These are phyloP conservation scores for Saccharomycopsis lassenensis DNA, from an alignment of 805 yeast genomes.

Conservation along the genomic window DNA sequence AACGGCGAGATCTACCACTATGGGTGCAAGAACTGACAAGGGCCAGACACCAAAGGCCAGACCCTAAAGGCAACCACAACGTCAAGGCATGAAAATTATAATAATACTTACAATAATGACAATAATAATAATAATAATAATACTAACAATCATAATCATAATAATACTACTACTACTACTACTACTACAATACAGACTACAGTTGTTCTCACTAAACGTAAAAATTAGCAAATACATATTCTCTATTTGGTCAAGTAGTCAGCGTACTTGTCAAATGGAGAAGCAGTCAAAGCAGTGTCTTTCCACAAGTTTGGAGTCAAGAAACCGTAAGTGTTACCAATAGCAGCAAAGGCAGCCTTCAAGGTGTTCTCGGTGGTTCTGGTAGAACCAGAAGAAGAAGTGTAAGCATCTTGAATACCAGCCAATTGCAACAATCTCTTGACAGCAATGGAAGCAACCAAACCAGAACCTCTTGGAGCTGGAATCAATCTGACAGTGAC, in stretches of 20 bases:
- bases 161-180: too few relatives aligned
- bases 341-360: constrained; percentile 98
- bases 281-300: constrained; percentile 69
- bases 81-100: too few relatives aligned
- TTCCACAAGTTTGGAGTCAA: constrained; percentile 99
- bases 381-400: constrained; percentile 97
- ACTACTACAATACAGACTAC: too few relatives aligned
- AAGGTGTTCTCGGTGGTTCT: constrained; percentile 99
- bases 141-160: too few relatives aligned
- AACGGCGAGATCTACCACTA: constrained; percentile 29
- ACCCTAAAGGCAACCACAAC: not conserved
- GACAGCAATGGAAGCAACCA: constrained; percentile 99
- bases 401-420: constrained; percentile 99
- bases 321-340: constrained; percentile 99
- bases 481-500: constrained; percentile 97
- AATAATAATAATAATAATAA: too few relatives aligned
- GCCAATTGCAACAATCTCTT: constrained; percentile 98
- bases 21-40: too few relatives aligned
- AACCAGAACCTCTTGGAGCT: constrained; percentile 99
- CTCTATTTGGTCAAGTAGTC: constrained; percentile 27
- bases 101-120: too few relatives aligned
- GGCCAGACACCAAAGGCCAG: too few relatives aligned
- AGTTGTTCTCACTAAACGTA: too few relatives aligned
- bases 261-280: constrained; percentile 93
- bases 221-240: too few relatives aligned